phyloP scores from a whole-genome alignment of 2,329 filamentous ascomycete genomes.

The Aspergillus sp. region DNA sequence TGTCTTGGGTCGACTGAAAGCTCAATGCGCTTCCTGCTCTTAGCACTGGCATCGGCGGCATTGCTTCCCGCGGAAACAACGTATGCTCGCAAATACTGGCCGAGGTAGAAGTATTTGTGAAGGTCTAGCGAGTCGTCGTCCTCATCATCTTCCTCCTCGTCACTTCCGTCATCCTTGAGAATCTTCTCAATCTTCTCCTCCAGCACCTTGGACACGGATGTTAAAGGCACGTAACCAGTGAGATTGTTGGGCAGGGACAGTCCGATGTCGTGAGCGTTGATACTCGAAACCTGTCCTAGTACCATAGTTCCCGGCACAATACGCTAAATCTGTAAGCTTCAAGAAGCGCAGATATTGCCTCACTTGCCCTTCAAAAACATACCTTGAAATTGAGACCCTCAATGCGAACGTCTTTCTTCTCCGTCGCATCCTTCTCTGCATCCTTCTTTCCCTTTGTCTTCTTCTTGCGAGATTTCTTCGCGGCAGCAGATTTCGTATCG shows the following conservation, averaged over 20 bases:
- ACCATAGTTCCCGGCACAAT: constrained; percentile 83
- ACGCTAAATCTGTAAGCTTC: constrained; percentile 59
- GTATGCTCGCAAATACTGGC: constrained; percentile 84
- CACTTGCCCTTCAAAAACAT: constrained; percentile 30
- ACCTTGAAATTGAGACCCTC: constrained; percentile 91
- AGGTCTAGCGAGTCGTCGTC: constrained; percentile 64
- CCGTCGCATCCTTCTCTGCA: constrained; percentile 51
- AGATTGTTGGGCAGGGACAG: constrained; percentile 91
- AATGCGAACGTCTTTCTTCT: constrained; percentile 66
- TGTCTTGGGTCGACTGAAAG: constrained; percentile 78
- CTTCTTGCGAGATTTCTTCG: constrained; percentile 44
- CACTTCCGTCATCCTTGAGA: constrained; percentile 60
- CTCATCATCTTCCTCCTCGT: constrained; percentile 54
- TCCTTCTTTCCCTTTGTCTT: constrained; percentile 52
- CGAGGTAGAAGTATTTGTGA: constrained; percentile 72
- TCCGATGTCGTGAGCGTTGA: constrained; percentile 76
- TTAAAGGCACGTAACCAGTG: constrained; percentile 83
- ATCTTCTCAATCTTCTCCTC: constrained; percentile 72
- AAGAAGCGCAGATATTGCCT: background rate
- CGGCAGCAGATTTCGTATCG: constrained; percentile 35
- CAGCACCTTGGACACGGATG: constrained; percentile 81
- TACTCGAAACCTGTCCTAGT: constrained; percentile 79
- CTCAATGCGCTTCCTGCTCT: constrained; percentile 79
- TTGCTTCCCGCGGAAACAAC: constrained; percentile 75
- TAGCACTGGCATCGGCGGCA: constrained; percentile 52